These are phyloP conservation scores for Ustilago loliicola DNA, from an alignment of 1,284 basidiomycete species.

Conservation along the genomic window DNA sequence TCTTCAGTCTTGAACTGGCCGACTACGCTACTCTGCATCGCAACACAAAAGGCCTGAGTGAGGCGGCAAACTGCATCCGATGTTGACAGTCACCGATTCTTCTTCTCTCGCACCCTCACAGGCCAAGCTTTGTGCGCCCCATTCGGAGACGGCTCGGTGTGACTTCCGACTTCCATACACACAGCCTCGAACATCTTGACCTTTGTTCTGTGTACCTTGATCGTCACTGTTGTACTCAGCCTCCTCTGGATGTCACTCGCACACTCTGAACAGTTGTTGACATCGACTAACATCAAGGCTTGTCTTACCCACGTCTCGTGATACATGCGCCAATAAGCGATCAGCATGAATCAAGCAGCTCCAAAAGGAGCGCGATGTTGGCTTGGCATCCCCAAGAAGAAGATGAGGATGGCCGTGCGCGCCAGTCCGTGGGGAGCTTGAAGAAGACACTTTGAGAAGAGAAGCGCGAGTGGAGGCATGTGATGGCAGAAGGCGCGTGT, in stretches of 20 bases:
- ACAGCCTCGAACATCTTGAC: background rate
- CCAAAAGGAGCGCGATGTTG: background rate
- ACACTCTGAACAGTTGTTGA: too few species aligned
- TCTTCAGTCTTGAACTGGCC: too few species aligned
- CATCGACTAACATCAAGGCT: too few species aligned
- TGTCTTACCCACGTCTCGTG: background rate
- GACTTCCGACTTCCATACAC: background rate
- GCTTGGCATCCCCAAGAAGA: background rate
- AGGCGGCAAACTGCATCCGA: conserved; percentile 1
- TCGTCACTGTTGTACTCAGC: too few species aligned
- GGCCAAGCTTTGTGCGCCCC: background rate
- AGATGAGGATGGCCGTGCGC: conserved; percentile 13
- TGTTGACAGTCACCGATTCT: background rate
- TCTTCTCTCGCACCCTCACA: background rate
- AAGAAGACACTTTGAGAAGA: background rate
- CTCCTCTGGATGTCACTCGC: too few species aligned
- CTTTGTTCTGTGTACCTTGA: background rate
- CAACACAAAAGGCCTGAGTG: background rate
- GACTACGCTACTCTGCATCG: too few species aligned
- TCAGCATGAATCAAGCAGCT: background rate
- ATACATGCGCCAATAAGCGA: background rate
- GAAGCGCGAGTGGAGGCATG: conserved; percentile 20
- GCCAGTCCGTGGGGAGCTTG: background rate
- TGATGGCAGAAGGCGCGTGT: conserved; percentile 6
- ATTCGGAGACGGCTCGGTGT: conserved; percentile 3